Evolutionary conservation across 352 stramenopile species (phyloP).

Genomic region (Blastocystis sp.): DNA sequence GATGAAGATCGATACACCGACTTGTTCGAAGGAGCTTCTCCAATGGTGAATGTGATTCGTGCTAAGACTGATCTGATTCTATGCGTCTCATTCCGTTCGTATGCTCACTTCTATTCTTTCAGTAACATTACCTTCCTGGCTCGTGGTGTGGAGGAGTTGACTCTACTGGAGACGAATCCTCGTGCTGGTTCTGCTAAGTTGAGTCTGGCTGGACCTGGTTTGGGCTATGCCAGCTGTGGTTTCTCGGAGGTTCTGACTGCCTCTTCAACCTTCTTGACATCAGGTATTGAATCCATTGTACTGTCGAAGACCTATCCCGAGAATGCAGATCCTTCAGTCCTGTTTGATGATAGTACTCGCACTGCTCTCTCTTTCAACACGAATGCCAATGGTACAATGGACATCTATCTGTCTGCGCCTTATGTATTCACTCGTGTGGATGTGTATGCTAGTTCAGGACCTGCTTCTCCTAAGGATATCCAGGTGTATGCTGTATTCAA

Average conservation of each 20-base stretch:
- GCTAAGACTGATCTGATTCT: not conserved
- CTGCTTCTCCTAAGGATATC: slow-evolving; percentile 28
- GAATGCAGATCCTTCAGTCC: not conserved
- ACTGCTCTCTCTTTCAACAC: slow-evolving; percentile 34
- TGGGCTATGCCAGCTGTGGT: slow-evolving; percentile 51
- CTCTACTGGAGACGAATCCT: not conserved
- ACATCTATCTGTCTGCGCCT: slow-evolving; percentile 33
- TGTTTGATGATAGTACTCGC: slow-evolving; percentile 29
- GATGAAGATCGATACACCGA: slow-evolving; percentile 21
- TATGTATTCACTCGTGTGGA: slow-evolving; percentile 57
- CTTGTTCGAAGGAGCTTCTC: not conserved
- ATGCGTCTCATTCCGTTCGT: slow-evolving; percentile 27
- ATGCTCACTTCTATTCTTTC: slow-evolving; percentile 39
- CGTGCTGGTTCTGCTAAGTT: slow-evolving; percentile 4
- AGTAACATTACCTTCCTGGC: slow-evolving; percentile 40
- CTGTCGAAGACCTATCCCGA: slow-evolving; percentile 41
- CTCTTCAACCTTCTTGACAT: not conserved
- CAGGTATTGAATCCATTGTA: not conserved
- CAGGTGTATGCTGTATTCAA: slow-evolving; percentile 13
- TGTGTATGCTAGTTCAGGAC: slow-evolving; percentile 18
- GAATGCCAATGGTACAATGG: slow-evolving; percentile 9
- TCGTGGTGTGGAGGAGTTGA: slow-evolving; percentile 23
- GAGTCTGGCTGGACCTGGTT: slow-evolving; percentile 4
- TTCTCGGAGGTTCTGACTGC: slow-evolving; percentile 52
- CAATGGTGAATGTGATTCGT: not conserved